Conservation (phyloP, 2,329 filamentous ascomycete genomes). For the Verticillium isaacii region DNA sequence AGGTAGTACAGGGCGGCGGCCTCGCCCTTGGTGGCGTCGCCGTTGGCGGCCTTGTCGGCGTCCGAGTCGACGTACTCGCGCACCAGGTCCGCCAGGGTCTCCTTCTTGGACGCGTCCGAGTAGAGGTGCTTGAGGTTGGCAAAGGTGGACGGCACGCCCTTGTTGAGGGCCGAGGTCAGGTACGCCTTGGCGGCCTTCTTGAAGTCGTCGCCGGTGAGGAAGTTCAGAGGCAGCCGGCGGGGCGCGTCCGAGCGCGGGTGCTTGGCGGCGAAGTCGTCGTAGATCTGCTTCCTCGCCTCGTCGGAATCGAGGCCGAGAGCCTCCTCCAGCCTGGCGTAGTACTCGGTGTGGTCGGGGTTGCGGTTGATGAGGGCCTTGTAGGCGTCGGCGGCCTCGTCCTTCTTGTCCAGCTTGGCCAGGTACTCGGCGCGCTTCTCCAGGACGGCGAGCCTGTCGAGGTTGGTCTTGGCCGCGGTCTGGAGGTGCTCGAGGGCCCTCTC, state of each 20-base stretch:
- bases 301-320: constrained; percentile 55
- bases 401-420: constrained; percentile 69
- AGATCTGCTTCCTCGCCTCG: constrained; percentile 67
- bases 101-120: constrained; percentile 69
- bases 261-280: constrained; percentile 71
- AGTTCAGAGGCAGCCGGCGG: constrained; percentile 81
- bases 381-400: constrained; percentile 74
- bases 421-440: constrained; percentile 86
- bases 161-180: constrained; percentile 77
- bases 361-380: constrained; percentile 79
- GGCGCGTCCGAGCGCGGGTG: constrained; percentile 80
- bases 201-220: constrained; percentile 77
- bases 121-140: constrained; percentile 96
- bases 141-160: constrained; percentile 93
- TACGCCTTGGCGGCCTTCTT: constrained; percentile 72
- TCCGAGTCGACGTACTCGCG: constrained; percentile 69
- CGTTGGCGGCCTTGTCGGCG: constrained; percentile 35
- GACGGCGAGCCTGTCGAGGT: constrained; percentile 77
- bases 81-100: constrained; percentile 69
- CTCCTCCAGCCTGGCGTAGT: constrained; percentile 75
- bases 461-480: constrained; percentile 69
- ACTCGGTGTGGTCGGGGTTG: constrained; percentile 81
- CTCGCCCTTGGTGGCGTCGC: constrained; percentile 56
- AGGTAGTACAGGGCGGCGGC: constrained; percentile 87
- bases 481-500: constrained; percentile 83